Evolutionary conservation across 2,329 filamentous ascomycete genomes (phyloP), one percentile per base, ranked within the genome.

Genomic region (Calonectria leucothoes): DNA sequence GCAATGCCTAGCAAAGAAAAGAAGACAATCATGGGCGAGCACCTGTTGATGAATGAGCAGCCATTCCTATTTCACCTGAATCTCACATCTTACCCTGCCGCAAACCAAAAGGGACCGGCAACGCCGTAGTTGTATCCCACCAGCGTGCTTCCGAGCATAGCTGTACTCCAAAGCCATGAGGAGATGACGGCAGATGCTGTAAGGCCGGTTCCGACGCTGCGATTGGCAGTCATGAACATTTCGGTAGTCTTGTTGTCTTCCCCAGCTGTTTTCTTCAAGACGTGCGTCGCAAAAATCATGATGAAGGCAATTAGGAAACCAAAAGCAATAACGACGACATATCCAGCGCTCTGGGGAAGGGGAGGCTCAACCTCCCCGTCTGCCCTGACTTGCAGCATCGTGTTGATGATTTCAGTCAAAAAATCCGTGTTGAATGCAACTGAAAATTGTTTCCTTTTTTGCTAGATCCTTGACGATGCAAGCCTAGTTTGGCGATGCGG

Each of bases 61-160:
- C 11, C 0, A 37, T n/a, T 23, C 35, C 11, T 23, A 45, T 31
- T 39, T 31, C n/a, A 4, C 6, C 6, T n/a, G 14, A 7, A 5
- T 23, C 2, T 14, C 10, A n/a, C 4, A 8, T 15, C 74, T 39
- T 70, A 82, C 81, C 89, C 89, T 57, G 88, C 89, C 3, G 88
- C 89, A 72, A 89, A 91, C 89, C 89, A 91, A 69, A 91, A 90
- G 0, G 89, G 89, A 0, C 89, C 89, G 1, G 88, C 87, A 2
- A 91, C 83, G 0, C 90, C 90, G 76, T 89, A 90, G 64, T 85
- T 85, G 74, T 91, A 90, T 0, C 88, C 89, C 0, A 90, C 87
- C 3, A 89, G 82, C 0, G 85, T 85, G 12, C 87, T 87, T 0
- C 88, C 88, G 0, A 90, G 81, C 75, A 90, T 85, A 0, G 88